Conservation (phyloP, 768 basidiomycete genomes). For the Leccinum broughii region DNA sequence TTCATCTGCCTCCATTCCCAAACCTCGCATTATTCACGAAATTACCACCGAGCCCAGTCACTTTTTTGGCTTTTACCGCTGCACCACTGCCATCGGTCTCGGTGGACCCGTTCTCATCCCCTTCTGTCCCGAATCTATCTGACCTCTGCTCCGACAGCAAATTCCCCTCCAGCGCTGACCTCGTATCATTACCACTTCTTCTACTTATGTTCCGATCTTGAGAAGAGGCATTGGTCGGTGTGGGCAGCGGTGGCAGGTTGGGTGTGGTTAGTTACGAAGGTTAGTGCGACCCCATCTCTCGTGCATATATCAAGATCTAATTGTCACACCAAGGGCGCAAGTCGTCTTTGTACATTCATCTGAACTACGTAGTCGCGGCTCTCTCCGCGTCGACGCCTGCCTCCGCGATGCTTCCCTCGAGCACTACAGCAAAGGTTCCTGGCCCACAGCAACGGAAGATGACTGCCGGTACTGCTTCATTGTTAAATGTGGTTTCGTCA, state of each 20-base stretch:
- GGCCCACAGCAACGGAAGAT: conserved; percentile 26
- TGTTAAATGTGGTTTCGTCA: not conserved
- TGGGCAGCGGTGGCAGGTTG: conserved; percentile 77
- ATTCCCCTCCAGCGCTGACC: conserved; percentile 46
- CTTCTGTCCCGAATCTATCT: conserved; percentile 21
- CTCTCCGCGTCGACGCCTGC: conserved; percentile 79
- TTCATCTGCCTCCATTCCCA: conserved; percentile 74
- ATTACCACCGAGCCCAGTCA: conserved; percentile 83
- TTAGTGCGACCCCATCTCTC: conserved; percentile 27
- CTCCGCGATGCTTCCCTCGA: conserved; percentile 43
- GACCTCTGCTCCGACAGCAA: conserved; percentile 3
- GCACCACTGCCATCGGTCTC: conserved; percentile 19
- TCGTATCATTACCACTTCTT: conserved; percentile 90
- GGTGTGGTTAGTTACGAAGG: conserved; percentile 93
- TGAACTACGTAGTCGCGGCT: conserved; percentile 85
- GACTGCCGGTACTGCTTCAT: conserved; percentile 13
- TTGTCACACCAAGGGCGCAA: conserved; percentile 41
- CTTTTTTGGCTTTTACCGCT: conserved; percentile 82
- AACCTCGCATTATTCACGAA: conserved; percentile 82
- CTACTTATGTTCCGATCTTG: conserved; percentile 75
- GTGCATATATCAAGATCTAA: not conserved
- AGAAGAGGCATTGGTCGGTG: conserved; percentile 90
- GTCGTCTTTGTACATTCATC: conserved; percentile 69
- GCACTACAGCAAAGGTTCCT: conserved; percentile 58
- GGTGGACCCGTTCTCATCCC: conserved; percentile 22